These are phyloP conservation scores for Lentinus brumalis DNA, from an alignment of 768 basidiomycete genomes.

Conservation along the genomic window DNA sequence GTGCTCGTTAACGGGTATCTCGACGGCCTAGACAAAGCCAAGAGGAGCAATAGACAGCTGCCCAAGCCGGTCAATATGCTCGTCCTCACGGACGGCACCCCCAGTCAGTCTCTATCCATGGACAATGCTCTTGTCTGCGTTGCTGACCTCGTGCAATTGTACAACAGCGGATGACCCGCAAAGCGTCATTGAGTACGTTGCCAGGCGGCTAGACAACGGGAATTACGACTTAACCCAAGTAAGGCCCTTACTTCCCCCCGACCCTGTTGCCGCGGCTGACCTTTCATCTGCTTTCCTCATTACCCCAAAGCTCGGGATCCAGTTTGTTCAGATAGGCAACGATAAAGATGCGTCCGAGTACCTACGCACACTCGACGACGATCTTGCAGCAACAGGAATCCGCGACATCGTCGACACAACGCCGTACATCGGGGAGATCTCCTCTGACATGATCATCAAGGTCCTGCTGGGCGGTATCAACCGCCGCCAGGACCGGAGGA, in stretches of 20 bases:
- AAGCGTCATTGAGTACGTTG: conserved; percentile 47
- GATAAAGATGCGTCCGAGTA: conserved; percentile 41
- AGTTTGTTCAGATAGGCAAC: conserved; percentile 74
- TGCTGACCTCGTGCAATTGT: neutral
- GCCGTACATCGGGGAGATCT: conserved; percentile 44
- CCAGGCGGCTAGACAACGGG: conserved; percentile 52
- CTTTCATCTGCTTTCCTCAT: neutral
- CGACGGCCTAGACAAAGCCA: conserved; percentile 32
- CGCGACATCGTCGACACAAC: conserved; percentile 77
- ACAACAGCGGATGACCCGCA: conserved; percentile 53
- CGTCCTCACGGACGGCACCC: conserved; percentile 64
- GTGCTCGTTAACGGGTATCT: conserved; percentile 41
- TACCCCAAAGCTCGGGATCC: conserved; percentile 51
- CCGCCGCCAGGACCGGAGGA: conserved; percentile 44
- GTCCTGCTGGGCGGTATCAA: conserved; percentile 69
- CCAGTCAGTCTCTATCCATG: conserved; percentile 44
- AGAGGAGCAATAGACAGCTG: conserved; percentile 30
- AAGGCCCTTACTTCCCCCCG: neutral
- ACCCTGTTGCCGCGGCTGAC: conserved; percentile 2
- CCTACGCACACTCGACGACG: conserved; percentile 60
- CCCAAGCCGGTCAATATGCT: conserved; percentile 59
- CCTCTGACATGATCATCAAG: conserved; percentile 57
- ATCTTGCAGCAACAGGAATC: conserved; percentile 39
- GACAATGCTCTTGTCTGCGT: neutral
- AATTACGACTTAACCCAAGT: conserved; percentile 58